A percentile compares a stretch with the other conserved stretches of the same genome.
Evolutionary conservation across 1,284 basidiomycete genomes (phyloP).

Genomic region (Ceratobasidium sp.): DNA sequence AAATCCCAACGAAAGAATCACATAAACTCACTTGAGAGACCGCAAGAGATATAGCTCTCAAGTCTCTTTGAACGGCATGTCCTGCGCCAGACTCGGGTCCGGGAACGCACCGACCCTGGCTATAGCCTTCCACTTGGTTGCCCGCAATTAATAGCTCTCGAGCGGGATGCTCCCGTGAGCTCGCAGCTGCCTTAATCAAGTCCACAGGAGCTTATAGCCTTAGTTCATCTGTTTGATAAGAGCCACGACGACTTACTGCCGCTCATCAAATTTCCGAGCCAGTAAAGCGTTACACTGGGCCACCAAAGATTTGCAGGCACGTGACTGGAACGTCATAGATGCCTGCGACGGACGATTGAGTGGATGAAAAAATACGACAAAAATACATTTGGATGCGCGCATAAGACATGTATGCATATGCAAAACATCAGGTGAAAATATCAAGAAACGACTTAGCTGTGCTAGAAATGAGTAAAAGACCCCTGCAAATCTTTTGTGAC

Average conservation of each 20-base stretch:
- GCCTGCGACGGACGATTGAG: background rate
- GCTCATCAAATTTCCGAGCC: too few relatives aligned
- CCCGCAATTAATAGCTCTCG: constrained; percentile 21
- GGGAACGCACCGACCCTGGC: constrained; percentile 26
- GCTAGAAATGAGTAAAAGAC: background rate
- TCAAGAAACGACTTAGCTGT: background rate
- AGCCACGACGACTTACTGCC: constrained; percentile 6
- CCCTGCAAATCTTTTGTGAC: background rate
- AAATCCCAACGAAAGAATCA: too few relatives aligned
- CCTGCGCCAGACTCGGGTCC: background rate
- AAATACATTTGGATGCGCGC: background rate
- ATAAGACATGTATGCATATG: background rate
- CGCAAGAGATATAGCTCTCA: constrained; percentile 4
- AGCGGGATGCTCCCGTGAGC: background rate
- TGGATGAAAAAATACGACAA: background rate
- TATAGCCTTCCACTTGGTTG: constrained; percentile 16
- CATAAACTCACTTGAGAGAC: constrained; percentile 9
- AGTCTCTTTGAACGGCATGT: background rate
- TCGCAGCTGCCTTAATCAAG: constrained; percentile 3
- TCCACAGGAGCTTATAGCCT: too few relatives aligned
- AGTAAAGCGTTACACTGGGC: too few relatives aligned
- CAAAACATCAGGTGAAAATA: background rate
- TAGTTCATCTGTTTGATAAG: background rate
- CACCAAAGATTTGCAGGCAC: background rate
- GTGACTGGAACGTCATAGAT: background rate